Conservation (phyloP, 495 filamentous ascomycete species). For the Aspergillus bridgeri region DNA sequence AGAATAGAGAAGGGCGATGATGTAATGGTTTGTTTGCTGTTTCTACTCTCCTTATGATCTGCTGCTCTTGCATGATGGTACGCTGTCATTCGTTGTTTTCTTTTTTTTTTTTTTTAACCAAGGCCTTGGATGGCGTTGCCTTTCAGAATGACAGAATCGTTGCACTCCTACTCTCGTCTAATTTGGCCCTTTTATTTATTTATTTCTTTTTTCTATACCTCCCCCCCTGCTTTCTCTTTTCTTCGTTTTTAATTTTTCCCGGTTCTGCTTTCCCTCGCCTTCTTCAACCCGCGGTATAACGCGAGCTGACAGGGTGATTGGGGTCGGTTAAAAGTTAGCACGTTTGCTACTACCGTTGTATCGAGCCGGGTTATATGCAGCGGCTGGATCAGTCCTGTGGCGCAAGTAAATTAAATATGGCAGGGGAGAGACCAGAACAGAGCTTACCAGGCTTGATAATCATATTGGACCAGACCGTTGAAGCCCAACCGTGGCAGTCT, state of each 20-base stretch:
- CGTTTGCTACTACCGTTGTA: neutral
- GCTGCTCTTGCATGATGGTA: neutral
- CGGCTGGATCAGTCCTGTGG: neutral
- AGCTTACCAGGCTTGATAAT: neutral
- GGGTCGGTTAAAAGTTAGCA: neutral
- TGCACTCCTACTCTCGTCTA: no score
- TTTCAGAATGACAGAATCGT: no score
- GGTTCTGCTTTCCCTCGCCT: neutral
- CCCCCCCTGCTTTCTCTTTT: no score
- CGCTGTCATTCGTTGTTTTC: neutral
- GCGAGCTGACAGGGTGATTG: neutral
- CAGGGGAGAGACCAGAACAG: neutral
- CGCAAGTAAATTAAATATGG: neutral
- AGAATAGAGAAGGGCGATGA: neutral
- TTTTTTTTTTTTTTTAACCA: neutral
- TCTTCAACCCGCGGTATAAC: neutral
- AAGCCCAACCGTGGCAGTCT: neutral
- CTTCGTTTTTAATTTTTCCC: no score
- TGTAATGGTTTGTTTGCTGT: neutral
- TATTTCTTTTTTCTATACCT: neutral
- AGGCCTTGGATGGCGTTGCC: neutral
- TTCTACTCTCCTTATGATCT: neutral
- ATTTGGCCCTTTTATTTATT: neutral
- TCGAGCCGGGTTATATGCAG: neutral
- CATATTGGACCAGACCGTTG: neutral